Base-by-base conservation (phyloP, 2,329 filamentous ascomycete species). In the Biscogniauxia sp. region DNA sequence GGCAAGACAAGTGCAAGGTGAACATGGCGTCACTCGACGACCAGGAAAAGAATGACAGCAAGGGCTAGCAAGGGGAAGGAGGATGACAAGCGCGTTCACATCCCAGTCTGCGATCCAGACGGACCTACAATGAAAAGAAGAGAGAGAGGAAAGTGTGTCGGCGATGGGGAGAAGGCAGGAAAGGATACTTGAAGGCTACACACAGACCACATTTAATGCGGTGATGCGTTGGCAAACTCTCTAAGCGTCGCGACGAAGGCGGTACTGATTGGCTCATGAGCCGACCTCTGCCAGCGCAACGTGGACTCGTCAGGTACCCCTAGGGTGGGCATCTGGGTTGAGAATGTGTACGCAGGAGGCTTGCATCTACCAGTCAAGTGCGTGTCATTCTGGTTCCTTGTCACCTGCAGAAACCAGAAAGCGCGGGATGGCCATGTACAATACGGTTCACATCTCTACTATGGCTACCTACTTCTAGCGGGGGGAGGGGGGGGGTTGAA, bases 151-250 rank as follows among this genome's bases (percentile, higher is more conserved):
- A 67, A 64, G 59, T 63, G 64, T 61, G 58, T 58, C 60, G 64
- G 65, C 62, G 61, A 64, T 57, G 65, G 60, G 65, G 66, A 67
- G 62, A 64, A 65, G 65, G 64, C 69, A 67, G 65, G 66, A 61
- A 63, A 63, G 64, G 63, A 69, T 69, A 66, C 65, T 70, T 67
- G 63, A 68, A 65, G 65, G 66, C 68, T 69, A 70, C 68, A 70
- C 67, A 72, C 70, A 72, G 68, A 72, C 69, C 71, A 72, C 70
- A 72, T 69, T 68, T 63, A 68, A 73, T 72, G 70, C 71, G 71
- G 66, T 72, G 72, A 73, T 73, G 72, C 72, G 72, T 72, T 73
- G 72, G 72, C 72, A 73, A 69, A 71, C 66, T 66, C 67, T 68
- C 68, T 69, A 70, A 64, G 68, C 66, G 63, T 69, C 68, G 63